Base-by-base conservation (phyloP, 1,284 basidiomycete genomes). In the Ganoderma lucidum region DNA sequence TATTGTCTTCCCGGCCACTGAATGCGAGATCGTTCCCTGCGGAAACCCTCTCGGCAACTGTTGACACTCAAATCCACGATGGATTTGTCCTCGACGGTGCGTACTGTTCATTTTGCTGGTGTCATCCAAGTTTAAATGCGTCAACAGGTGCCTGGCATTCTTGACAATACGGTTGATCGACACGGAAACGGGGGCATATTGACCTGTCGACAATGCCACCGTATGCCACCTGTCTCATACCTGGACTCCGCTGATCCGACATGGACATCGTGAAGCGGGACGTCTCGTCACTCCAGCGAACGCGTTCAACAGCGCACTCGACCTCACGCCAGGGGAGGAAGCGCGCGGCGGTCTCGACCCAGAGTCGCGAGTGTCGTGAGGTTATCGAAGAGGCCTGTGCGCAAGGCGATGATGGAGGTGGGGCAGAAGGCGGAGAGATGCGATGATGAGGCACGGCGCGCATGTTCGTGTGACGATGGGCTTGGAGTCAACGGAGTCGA, bases 301-400 rank as follows among this genome's bases (percentile, higher is more conserved):
- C 72, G 10, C 72, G 72, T 63, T 74, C 74, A 3, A 87, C 84
- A 6, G 85, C 84, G 42, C 84, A 82, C 73, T 92, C 88, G 39
- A 90, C 85, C 75, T 92, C 90, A 56, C 88, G 82, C 91, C 91
- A 93, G 44, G 86, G 84, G 68, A 93, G 76, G 78, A 92, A 93
- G n/a, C 91, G 85, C 63, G 90, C 88, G 0, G 87, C 84, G 1
- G 89, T 89, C 75, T 93, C 91, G n/a, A 79, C 80, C 39, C 91
- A 93, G 80, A 0, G 82, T 75, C 0, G 83, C 80, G 17, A 92
- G 80, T 0, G 84, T 88, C 68, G 88, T 88, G 0, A 89, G 88
- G 1, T 86, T 84, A 70, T 84, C 86, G 77, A 92, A 91, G 23
- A 92, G 80, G 14, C 88, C 88, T 23, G 78, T 78, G 23, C 88